Conservation (phyloP, 495 filamentous ascomycete species). For the Eremomyces bilateralis region DNA sequence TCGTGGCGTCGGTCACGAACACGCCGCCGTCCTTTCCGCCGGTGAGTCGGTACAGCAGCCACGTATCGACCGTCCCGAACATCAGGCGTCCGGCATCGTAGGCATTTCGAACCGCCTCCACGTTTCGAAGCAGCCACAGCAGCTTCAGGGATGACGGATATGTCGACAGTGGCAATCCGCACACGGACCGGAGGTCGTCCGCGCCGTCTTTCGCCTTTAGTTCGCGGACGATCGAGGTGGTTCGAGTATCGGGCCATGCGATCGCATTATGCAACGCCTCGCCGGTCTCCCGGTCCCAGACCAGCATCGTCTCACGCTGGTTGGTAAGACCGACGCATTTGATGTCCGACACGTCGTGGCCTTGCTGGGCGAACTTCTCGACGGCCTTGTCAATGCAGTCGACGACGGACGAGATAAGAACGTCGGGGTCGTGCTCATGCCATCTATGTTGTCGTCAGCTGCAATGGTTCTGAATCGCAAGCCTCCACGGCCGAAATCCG, state of each 20-base stretch:
- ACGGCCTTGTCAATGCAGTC: conserved; percentile 70
- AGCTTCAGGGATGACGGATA: conserved; percentile 87
- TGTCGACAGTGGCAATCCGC: conserved; percentile 76
- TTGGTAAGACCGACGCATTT: conserved; percentile 83
- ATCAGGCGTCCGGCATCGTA: conserved; percentile 63
- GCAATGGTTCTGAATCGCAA: too few species aligned
- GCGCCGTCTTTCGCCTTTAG: conserved; percentile 44
- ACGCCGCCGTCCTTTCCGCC: conserved; percentile 48
- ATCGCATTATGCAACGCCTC: conserved; percentile 76
- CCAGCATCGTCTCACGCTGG: conserved; percentile 81
- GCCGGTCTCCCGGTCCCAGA: conserved; percentile 77
- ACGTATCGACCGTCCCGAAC: conserved; percentile 87
- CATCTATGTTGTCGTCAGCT: too few species aligned
- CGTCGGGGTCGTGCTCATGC: conserved; percentile 82
- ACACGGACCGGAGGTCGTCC: conserved; percentile 48
- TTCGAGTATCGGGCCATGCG: conserved; percentile 86
- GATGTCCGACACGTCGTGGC: conserved; percentile 49
- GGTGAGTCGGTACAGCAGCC: conserved; percentile 80
- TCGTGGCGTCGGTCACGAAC: conserved; percentile 76
- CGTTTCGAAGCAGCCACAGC: conserved; percentile 61
- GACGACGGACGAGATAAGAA: conserved; percentile 58
- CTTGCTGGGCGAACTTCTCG: conserved; percentile 45
- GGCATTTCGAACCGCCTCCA: conserved; percentile 46
- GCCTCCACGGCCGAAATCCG: too few species aligned
- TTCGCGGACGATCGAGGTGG: conserved; percentile 57